Evolutionary conservation across 495 filamentous ascomycete genomes (phyloP), one percentile per base, ranked within the genome.

Genomic region (Xylaria bambusicola): DNA sequence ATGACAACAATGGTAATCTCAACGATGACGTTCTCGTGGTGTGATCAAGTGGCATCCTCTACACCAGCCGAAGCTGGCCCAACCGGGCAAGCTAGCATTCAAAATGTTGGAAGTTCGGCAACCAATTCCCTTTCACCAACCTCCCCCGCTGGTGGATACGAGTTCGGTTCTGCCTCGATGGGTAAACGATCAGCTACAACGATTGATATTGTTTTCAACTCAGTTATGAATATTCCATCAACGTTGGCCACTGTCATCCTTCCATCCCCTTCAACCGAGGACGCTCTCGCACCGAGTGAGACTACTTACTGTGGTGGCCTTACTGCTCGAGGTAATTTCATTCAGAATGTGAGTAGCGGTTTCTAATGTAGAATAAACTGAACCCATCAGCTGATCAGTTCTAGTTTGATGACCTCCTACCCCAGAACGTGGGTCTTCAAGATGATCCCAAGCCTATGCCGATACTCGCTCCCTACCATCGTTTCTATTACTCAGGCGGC

Each of bases 331-430:
- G 73, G 71, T 10, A 63, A 55, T 20, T 69, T 75, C 42, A 72
- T 60, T 17, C 62, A 62, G 40, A 63, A 36, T 52, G 74, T 63
- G 46, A 69, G 51, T 68, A 46, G 24, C 38, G 57, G 10, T 15
- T 6, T 42, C 8, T 36, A 35, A 5, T 15, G 6, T 12, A 20
- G 9, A 40, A 3, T 17, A 27, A 29, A 27, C 7, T 7, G 18
- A 8, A 3, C 13, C 27, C 10, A 24, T 40, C 8, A 17, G 15
- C 64, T 69, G 51, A 69, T 33, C 13, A 18, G 23, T 7, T 27
- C 6, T 27, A 77, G 72, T 77, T 78, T 46, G 76, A 78, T 53
- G 74, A 78, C 44, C 63, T 77, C 27, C 67, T 71, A n/a, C 59
- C 61, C 10, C 54, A 69, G 27, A 49, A 45, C 3, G 45, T 53